These are phyloP conservation scores for Ogataea glucozyma DNA, from an alignment of 805 yeast species.

Conservation along the genomic window DNA sequence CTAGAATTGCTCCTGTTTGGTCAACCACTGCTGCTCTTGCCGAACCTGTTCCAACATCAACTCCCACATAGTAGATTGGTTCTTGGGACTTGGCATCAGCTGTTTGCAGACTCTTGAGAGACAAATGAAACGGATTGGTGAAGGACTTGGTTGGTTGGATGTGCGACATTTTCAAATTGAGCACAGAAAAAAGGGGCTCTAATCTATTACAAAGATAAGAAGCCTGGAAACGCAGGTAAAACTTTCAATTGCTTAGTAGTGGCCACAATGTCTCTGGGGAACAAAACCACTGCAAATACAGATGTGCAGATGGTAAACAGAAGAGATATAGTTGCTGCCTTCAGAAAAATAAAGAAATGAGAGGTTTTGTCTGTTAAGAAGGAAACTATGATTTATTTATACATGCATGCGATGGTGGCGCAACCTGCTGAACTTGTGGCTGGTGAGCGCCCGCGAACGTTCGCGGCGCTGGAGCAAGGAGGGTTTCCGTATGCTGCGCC, in stretches of 20 bases:
- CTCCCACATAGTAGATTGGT: constrained; percentile 40
- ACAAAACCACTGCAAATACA: too few species aligned
- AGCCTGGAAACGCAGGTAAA: neutral
- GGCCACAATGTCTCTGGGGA: neutral
- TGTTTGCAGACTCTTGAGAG: constrained; percentile 30
- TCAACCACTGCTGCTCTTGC: constrained; percentile 94
- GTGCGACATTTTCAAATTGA: constrained; percentile 11
- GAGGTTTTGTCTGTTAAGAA: neutral
- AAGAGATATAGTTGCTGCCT: too few species aligned
- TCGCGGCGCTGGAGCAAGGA: too few species aligned
- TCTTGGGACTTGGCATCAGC: constrained; percentile 20
- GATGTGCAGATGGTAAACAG: too few species aligned
- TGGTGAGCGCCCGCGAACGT: neutral
- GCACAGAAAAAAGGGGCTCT: neutral
- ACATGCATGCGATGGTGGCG: constrained; percentile 4
- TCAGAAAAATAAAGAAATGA: neutral
- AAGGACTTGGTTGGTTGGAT: constrained; percentile 29
- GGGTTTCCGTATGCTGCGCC: too few species aligned
- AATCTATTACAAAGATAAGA: neutral
- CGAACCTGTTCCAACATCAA: constrained; percentile 87
- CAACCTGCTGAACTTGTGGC: neutral
- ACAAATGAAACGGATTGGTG: constrained; percentile 38
- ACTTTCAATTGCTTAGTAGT: neutral
- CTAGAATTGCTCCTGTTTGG: constrained; percentile 75
- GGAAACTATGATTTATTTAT: neutral